Evolutionary conservation across 2,329 filamentous ascomycete genomes (phyloP).

Genomic region (Didymella glomerata): DNA sequence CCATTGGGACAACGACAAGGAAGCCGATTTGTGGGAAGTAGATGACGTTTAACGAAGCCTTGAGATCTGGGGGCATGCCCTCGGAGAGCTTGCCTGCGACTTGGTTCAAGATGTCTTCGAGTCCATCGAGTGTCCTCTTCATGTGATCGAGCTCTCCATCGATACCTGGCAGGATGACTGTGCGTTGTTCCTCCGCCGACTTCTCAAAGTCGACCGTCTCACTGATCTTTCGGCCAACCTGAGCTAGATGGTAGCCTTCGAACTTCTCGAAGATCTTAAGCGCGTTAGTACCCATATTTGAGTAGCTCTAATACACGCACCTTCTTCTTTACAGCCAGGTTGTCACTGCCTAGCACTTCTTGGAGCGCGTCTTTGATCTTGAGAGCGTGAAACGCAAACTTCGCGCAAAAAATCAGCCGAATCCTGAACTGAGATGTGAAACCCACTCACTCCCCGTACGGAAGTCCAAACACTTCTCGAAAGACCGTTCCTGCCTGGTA

Average conservation of each 20-base stretch:
- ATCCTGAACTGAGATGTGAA: not conserved
- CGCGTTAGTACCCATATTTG: not conserved
- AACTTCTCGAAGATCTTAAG: constrained; percentile 67
- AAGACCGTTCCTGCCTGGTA: constrained; percentile 62
- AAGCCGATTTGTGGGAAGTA: constrained; percentile 95
- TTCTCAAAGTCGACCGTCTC: constrained; percentile 79
- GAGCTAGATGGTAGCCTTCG: constrained; percentile 65
- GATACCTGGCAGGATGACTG: constrained; percentile 75
- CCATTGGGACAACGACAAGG: constrained; percentile 75
- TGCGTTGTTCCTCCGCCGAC: constrained; percentile 74
- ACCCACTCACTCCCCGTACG: constrained; percentile 62
- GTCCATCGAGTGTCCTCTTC: constrained; percentile 78
- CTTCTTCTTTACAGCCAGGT: constrained; percentile 63
- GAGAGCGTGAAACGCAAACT: constrained; percentile 76
- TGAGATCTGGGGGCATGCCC: constrained; percentile 67
- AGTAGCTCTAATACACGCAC: constrained; percentile 45
- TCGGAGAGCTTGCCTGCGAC: constrained; percentile 71
- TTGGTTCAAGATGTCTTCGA: constrained; percentile 75
- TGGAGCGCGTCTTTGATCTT: constrained; percentile 71
- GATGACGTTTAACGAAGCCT: constrained; percentile 73
- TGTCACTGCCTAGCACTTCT: constrained; percentile 64
- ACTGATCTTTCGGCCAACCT: constrained; percentile 74
- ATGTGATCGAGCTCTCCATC: constrained; percentile 78
- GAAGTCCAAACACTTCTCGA: constrained; percentile 75
- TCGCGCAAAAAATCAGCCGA: constrained; percentile 26